phyloP scores from a whole-genome alignment of 108 stramenopile genomes.

The Pelagomonas calceolata region DNA sequence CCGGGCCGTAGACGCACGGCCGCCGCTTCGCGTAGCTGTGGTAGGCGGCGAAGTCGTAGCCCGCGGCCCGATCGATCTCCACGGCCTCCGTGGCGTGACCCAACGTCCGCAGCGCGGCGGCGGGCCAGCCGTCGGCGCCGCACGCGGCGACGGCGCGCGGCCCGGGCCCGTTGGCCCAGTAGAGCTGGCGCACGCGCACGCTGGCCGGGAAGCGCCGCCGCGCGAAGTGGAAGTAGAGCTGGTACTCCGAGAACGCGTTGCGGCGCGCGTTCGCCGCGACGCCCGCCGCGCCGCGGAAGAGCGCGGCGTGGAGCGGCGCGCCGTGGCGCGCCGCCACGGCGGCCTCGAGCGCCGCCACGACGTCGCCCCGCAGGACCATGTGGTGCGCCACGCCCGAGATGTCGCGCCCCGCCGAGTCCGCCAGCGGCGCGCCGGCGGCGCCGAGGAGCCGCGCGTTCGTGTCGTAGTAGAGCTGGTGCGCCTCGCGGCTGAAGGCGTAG shows the following conservation, averaged over 20 bases:
- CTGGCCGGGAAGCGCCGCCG: neutral
- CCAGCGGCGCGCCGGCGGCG: neutral
- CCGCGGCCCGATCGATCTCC: neutral
- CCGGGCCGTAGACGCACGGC: neutral
- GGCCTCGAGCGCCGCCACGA: neutral
- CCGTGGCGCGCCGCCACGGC: neutral
- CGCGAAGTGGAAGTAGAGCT: neutral
- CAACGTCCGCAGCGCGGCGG: neutral
- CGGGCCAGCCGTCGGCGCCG: neutral
- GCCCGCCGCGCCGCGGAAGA: neutral
- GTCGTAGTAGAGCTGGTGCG: neutral
- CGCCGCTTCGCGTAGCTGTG: neutral
- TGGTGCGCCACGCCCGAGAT: neutral
- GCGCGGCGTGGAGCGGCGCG: neutral
- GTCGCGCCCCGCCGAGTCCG: neutral
- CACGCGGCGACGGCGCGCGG: neutral
- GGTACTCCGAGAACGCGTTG: neutral
- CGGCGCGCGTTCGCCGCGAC: neutral
- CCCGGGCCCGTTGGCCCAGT: neutral
- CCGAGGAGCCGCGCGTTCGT: neutral
- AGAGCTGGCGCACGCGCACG: neutral
- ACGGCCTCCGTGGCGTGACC: too few relatives aligned
- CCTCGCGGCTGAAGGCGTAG: neutral
- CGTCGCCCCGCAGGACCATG: neutral
- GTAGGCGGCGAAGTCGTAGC: constrained; percentile 1